phyloP scores from a whole-genome alignment of 768 basidiomycete genomes.

The Boletus huronensis region DNA sequence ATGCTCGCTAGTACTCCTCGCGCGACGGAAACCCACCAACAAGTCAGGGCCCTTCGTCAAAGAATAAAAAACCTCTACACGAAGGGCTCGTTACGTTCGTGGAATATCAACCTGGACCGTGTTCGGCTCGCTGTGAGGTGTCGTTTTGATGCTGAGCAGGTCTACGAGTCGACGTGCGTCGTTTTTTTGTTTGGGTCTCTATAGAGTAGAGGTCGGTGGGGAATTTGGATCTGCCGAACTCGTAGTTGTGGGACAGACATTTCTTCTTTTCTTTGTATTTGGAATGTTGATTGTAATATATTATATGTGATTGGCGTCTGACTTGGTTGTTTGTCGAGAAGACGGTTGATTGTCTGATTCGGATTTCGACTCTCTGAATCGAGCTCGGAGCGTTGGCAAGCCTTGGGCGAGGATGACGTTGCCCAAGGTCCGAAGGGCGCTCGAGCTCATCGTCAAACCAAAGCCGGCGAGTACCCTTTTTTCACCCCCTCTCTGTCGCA shows the following conservation, averaged over 20 bases:
- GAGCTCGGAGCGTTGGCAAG: too few species aligned
- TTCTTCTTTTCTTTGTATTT: background rate
- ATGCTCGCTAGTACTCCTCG: too few species aligned
- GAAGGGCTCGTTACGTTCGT: slow-evolving; percentile 71
- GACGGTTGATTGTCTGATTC: background rate
- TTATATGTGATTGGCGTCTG: too few species aligned
- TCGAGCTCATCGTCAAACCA: slow-evolving; percentile 28
- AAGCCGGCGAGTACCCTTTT: slow-evolving; percentile 24
- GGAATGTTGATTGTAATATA: slow-evolving; percentile 8
- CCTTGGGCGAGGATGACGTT: too few species aligned
- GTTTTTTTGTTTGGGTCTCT: slow-evolving; percentile 41
- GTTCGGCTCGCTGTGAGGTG: slow-evolving; percentile 41
- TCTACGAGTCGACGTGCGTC: slow-evolving; percentile 38
- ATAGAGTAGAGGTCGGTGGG: slow-evolving; percentile 57
- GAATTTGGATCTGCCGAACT: slow-evolving; percentile 36
- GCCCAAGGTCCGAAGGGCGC: slow-evolving; percentile 11
- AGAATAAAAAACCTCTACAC: slow-evolving; percentile 32
- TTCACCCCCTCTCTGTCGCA: too few species aligned
- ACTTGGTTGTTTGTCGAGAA: too few species aligned
- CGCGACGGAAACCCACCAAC: slow-evolving; percentile 33
- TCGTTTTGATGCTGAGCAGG: slow-evolving; percentile 58
- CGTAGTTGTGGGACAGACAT: slow-evolving; percentile 73
- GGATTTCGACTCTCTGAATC: too few species aligned
- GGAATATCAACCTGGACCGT: slow-evolving; percentile 50
- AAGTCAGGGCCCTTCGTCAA: slow-evolving; percentile 61